phyloP scores from a whole-genome alignment of 441 rosid genomes.

The Flueggea neowawraea region DNA sequence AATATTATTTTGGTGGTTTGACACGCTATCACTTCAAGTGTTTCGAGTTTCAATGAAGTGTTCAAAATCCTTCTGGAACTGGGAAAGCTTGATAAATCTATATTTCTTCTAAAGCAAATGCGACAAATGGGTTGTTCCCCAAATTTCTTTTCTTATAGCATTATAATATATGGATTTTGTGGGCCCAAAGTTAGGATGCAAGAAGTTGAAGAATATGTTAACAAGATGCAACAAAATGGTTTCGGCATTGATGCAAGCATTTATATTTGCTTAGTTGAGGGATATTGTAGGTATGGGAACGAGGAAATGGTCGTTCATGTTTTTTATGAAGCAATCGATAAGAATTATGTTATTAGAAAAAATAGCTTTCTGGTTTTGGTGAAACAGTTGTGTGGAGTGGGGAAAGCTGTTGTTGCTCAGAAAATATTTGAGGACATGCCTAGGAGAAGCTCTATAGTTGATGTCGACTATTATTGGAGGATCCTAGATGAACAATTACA shows the following conservation, averaged over 20 bases:
- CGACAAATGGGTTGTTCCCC: slow-evolving; percentile 26
- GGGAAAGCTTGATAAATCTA: slow-evolving; percentile 23
- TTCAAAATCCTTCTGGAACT: slow-evolving; percentile 22
- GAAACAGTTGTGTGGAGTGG: slow-evolving; percentile 19
- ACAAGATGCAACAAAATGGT: slow-evolving; percentile 24
- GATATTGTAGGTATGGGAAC: slow-evolving; percentile 25
- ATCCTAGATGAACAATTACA: slow-evolving; percentile 24
- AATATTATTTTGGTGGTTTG: too few species aligned
- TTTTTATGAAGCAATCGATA: slow-evolving; percentile 19
- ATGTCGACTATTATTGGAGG: slow-evolving; percentile 19
- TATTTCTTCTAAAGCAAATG: slow-evolving; percentile 28
- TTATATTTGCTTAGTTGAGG: slow-evolving; percentile 23
- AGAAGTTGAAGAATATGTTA: slow-evolving; percentile 21
- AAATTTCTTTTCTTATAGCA: slow-evolving; percentile 24
- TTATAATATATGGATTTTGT: slow-evolving; percentile 29
- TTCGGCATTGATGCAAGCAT: slow-evolving; percentile 20
- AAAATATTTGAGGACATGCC: slow-evolving; percentile 23
- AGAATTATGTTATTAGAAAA: slow-evolving; percentile 15
- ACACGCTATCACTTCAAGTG: too few species aligned
- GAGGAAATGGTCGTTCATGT: slow-evolving; percentile 15
- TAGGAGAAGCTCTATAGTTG: slow-evolving; percentile 15
- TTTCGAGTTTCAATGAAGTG: slow-evolving; percentile 28
- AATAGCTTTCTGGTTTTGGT: slow-evolving; percentile 28
- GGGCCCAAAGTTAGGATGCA: slow-evolving; percentile 25
- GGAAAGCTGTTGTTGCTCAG: slow-evolving; percentile 17